Base-by-base conservation (phyloP, 768 basidiomycete genomes). In the Suillus subalutaceus region DNA sequence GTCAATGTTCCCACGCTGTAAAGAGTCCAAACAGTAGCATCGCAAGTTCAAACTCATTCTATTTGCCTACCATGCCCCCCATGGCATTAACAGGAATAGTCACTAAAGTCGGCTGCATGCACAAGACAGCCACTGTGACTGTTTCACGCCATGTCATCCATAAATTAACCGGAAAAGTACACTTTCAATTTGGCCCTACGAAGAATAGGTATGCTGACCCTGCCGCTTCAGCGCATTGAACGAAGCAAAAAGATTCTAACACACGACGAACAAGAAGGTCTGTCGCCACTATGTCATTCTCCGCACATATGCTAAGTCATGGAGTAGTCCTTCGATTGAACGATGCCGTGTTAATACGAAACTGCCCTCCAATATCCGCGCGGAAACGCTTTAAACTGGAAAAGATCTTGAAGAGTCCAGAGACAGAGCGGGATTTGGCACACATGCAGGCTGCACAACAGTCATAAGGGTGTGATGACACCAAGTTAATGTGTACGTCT, bases 111-210 rank as follows among this genome's bases (percentile, higher is more conserved):
- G 92, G 93, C 10, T 86, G 83, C 69, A 94, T 94, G 92, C 82
- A 88, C 63, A 94, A 93, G 75, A 94, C 93, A 0, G 93, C 85
- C 16, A 94, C 93, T 0, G 92, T 94, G 58, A 89, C 90, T 0
- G 92, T 94, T 9, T 88, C 90, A 30, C 85, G 93, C 65, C 87
- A 83, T 81, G 82, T 90, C 46, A 77, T 86, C n/a, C 92, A 94
- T 72, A 85, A 85, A 67, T 72, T 86, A 57, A 94, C 92, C 6
- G 88, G 90, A 70, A 94, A 94, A 84, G 93, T 93, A 69, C 69
- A 82, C 74, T 53, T 32, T 61, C 55, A 5, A 23, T 16, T 30
- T 26, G 63, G 12, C 23, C 7, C 40, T 58, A 37, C 55, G 56
- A 12, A 38, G 46, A 50, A 41, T 35, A 10, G 32, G 30, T 6